Base-by-base conservation (phyloP, 345 rosid species). In the Crucihimalaya himalaica region DNA sequence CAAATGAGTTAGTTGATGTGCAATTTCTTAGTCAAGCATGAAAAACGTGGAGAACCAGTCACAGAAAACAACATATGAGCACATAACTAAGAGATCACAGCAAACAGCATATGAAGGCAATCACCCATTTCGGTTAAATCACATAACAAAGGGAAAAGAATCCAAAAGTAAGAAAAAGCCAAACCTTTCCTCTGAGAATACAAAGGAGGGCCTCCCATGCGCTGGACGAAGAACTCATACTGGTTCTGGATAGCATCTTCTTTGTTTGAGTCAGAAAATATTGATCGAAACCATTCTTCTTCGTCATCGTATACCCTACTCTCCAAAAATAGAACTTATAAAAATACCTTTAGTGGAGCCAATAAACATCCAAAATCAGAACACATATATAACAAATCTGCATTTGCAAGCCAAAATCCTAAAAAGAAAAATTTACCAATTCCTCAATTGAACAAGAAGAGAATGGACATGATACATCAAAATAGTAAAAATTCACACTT, bases 131-230 rank as follows among this genome's bases (percentile, higher is more conserved):
- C 1, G 57, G 54, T 53, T 25, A 53, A 6, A 8, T 25, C 31
- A 14, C 9, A 5, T 9, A 56, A 29, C 6, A 0, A 14, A 50
- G 31, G 34, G 31, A 54, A 5, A 73, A 56, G 27, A 73, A 48
- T 16, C 12, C 4, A 31, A 56, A 51, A 3, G n/a, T 42, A 29
- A 51, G 25, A 18, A 11, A 28, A 47, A 53, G n/a, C 21, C 79
- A 1, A 28, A 86, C 96, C 96, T 84, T 83, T 91, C 60, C 98
- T 79, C 70, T 93, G 88, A 35, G 97, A 93, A 67, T 80, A 93
- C 74, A 93, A 78, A 46, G 88, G 86, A 63, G 98, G 97, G 2
- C 98, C 98, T 18, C 98, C 98, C 98, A 93, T 89, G 71, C 97
- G 80, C 84, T 90, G 96, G 63, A 87, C 93, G 54, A 93, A 90